These are phyloP conservation scores for Penicillium sp. DNA, from an alignment of 2,329 filamentous ascomycete species.

Conservation along the genomic window DNA sequence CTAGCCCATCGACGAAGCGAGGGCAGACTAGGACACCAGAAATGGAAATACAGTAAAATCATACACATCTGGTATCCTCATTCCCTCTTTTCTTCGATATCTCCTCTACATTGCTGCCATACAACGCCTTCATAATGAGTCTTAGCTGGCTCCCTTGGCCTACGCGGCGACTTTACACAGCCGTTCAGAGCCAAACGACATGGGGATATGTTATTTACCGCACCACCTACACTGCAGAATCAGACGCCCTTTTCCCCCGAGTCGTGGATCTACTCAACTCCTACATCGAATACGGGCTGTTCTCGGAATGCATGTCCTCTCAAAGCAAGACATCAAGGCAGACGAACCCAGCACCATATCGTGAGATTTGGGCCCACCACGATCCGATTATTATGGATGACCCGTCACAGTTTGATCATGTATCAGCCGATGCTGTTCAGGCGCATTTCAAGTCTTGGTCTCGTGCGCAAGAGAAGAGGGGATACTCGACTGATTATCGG, in stretches of 20 bases:
- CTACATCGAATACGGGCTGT: constrained; percentile 7
- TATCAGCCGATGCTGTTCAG: not conserved
- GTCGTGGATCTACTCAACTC: constrained; percentile 8
- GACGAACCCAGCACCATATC: not conserved
- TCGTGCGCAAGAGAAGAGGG: not conserved
- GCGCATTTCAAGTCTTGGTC: not conserved
- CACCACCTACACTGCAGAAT: constrained; percentile 7
- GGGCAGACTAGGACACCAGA: not conserved
- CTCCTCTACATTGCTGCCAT: not conserved
- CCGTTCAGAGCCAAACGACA: not conserved
- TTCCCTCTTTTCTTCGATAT: not conserved
- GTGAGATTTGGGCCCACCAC: not conserved
- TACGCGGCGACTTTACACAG: not conserved
- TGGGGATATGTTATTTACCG: constrained; percentile 13
- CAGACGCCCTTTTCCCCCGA: constrained; percentile 1
- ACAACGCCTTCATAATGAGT: not conserved
- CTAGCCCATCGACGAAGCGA: not conserved
- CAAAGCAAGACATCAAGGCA: not conserved
- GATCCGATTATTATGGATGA: not conserved
- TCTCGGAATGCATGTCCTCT: not conserved
- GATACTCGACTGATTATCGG: not conserved
- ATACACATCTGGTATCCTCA: not conserved
- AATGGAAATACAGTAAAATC: not conserved
- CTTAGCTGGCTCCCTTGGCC: constrained; percentile 2
- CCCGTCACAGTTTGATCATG: not conserved